These are phyloP conservation scores for Colletotrichum salicis DNA, from an alignment of 2,329 filamentous ascomycete species.

Conservation along the genomic window DNA sequence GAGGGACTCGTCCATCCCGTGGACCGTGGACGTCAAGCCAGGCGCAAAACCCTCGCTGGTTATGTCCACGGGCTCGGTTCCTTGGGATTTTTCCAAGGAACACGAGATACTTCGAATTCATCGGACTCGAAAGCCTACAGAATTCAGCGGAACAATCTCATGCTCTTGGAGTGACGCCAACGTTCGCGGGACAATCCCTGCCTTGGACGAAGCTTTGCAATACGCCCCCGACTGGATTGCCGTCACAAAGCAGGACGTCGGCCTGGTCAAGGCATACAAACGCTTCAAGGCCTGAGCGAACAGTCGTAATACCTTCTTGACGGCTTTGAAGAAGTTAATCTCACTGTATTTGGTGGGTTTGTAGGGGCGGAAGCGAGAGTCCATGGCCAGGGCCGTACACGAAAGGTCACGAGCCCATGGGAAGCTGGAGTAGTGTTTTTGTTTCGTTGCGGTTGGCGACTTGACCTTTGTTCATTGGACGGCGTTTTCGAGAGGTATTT, in stretches of 20 bases:
- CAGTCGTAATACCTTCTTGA: not conserved
- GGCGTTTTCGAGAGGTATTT: constrained; percentile 23
- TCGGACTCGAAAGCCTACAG: constrained; percentile 42
- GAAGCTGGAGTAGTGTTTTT: not conserved
- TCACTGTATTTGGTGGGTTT: not conserved
- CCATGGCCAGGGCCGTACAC: no score
- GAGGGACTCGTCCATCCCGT: constrained; percentile 79
- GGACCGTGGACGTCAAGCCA: constrained; percentile 78
- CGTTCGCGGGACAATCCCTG: constrained; percentile 75
- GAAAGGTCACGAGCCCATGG: not conserved
- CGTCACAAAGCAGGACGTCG: constrained; percentile 67
- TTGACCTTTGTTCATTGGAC: constrained; percentile 6
- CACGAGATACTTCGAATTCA: constrained; percentile 42
- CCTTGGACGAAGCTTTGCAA: constrained; percentile 80
- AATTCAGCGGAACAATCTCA: constrained; percentile 72
- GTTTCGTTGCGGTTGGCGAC: not conserved
- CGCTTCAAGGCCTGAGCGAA: not conserved
- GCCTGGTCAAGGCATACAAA: constrained; percentile 24
- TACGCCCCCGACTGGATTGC: constrained; percentile 85
- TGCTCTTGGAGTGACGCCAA: constrained; percentile 94
- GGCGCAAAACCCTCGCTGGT: not conserved
- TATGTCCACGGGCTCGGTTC: no score
- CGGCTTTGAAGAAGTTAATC: not conserved
- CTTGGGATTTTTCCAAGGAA: no score
- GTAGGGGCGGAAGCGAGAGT: not conserved